Evolutionary conservation across 2,329 filamentous ascomycete genomes (phyloP).

Genomic region (Colletotrichum liriopes): DNA sequence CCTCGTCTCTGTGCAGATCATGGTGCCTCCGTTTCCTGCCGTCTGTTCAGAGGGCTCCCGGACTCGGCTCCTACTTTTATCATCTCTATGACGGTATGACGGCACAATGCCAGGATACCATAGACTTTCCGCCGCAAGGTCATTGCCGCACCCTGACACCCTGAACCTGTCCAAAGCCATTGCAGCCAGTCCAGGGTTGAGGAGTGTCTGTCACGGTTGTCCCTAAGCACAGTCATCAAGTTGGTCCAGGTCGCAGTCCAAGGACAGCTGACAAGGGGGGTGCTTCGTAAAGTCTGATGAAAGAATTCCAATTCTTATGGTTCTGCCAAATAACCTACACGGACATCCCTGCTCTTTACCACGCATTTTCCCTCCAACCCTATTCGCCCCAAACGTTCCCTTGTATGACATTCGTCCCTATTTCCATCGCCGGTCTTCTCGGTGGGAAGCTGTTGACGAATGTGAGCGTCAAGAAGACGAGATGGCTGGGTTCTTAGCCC

Average conservation of each 20-base stretch:
- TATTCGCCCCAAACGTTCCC: slow-evolving; percentile 38
- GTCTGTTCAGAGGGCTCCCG: neutral
- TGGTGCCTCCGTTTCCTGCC: slow-evolving; percentile 3
- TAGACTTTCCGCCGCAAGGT: neutral
- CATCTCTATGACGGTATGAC: neutral
- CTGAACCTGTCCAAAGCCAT: neutral
- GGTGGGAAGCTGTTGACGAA: slow-evolving; percentile 22
- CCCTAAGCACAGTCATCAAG: neutral
- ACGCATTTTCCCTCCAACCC: neutral
- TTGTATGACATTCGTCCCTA: slow-evolving; percentile 29
- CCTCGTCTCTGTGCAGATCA: slow-evolving; percentile 22
- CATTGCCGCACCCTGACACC: neutral
- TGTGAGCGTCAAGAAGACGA: slow-evolving; percentile 19
- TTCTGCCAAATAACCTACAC: slow-evolving; percentile 32
- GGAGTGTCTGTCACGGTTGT: slow-evolving; percentile 6
- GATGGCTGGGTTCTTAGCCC: neutral
- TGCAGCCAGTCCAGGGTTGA: neutral
- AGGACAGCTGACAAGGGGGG: neutral
- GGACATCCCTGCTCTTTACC: slow-evolving; percentile 3
- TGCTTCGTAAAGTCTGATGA: slow-evolving; percentile 11
- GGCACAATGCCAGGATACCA: neutral
- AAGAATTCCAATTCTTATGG: slow-evolving; percentile 31
- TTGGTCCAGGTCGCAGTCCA: neutral
- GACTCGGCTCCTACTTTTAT: neutral
- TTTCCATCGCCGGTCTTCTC: neutral